These are phyloP conservation scores for Pestalotiopsis sp. DNA, from an alignment of 2,329 filamentous ascomycete species.

Conservation along the genomic window DNA sequence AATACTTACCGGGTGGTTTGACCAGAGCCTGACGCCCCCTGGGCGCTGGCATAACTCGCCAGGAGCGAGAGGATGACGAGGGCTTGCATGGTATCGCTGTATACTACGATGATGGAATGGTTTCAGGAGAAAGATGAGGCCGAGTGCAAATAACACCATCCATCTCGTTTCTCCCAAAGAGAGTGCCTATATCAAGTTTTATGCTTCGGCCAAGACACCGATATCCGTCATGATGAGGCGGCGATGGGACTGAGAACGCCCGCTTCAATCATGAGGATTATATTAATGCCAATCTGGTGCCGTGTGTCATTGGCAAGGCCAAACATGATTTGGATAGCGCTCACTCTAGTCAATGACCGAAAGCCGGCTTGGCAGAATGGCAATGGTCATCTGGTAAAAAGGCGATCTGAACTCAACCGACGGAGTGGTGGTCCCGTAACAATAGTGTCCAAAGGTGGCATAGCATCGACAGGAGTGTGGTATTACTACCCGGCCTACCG, in stretches of 20 bases:
- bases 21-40: slow-evolving; percentile 27
- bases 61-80: slow-evolving; percentile 18
- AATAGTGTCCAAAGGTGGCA: background rate
- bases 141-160: background rate
- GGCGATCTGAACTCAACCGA: slow-evolving; percentile 1
- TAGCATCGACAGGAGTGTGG: background rate
- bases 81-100: slow-evolving; percentile 21
- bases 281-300: background rate
- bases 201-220: background rate
- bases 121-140: background rate
- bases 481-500: background rate
- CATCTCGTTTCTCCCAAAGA: background rate
- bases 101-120: background rate
- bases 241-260: background rate
- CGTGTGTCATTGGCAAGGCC: background rate
- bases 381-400: background rate
- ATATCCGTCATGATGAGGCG: background rate
- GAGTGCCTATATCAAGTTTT: background rate
- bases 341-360: background rate
- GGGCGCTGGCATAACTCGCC: slow-evolving; percentile 16
- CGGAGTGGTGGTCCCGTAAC: background rate
- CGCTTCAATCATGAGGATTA: background rate
- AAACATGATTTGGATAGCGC: background rate
- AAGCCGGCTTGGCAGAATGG: background rate
- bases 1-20: slow-evolving; percentile 35